These are phyloP conservation scores for Nakazawaea pomicola DNA, from an alignment of 805 yeast species.

Conservation along the genomic window DNA sequence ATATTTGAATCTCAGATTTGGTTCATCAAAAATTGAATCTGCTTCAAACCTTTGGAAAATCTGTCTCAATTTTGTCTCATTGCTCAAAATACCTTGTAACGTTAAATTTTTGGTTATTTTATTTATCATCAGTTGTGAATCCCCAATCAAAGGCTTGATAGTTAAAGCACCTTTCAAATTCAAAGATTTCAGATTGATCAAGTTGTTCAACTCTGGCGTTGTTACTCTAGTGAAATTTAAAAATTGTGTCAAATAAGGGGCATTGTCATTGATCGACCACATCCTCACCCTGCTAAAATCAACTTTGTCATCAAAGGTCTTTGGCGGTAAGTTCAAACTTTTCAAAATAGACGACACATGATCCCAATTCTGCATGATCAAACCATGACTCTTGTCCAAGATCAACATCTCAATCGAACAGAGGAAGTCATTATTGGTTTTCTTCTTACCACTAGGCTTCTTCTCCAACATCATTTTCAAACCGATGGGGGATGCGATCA, in stretches of 20 bases:
- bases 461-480: slow-evolving; percentile 73
- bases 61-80: slow-evolving; percentile 50
- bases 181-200: slow-evolving; percentile 41
- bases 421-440: slow-evolving; percentile 65
- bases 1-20: slow-evolving; percentile 77
- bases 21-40: slow-evolving; percentile 54
- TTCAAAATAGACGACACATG: slow-evolving; percentile 65
- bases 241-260: slow-evolving; percentile 68
- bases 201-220: slow-evolving; percentile 77
- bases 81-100: slow-evolving; percentile 25
- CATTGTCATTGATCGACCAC: slow-evolving; percentile 88
- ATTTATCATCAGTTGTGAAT: slow-evolving; percentile 51
- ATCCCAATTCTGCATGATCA: slow-evolving; percentile 91
- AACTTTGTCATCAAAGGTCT: slow-evolving; percentile 67
- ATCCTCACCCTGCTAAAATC: slow-evolving; percentile 89
- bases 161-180: slow-evolving; percentile 60
- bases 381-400: slow-evolving; percentile 78
- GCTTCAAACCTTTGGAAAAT: slow-evolving; percentile 67
- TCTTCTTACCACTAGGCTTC: slow-evolving; percentile 15
- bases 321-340: slow-evolving; percentile 72
- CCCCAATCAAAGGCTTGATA: slow-evolving; percentile 41
- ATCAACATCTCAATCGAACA: slow-evolving; percentile 82
- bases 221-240: slow-evolving; percentile 68
- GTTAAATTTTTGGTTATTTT: slow-evolving; percentile 44
- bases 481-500: slow-evolving; percentile 91